Percentiles rank a stretch among this genome's conserved stretches.
phyloP scores from a whole-genome alignment of 1,284 basidiomycete species.

The Sanguinoderma infundibulare region DNA sequence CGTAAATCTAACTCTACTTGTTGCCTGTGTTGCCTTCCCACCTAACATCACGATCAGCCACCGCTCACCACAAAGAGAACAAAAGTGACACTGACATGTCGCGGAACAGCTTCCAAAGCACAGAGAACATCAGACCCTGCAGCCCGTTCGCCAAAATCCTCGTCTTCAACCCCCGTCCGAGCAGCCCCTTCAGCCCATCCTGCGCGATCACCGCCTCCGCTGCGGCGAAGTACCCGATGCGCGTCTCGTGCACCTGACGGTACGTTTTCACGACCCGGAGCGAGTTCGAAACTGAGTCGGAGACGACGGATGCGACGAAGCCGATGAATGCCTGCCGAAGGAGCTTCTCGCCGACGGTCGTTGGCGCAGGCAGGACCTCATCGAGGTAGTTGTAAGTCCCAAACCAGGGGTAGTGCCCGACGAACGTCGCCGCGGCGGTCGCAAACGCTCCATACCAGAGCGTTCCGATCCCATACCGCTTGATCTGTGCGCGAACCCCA shows the following conservation, averaged over 20 bases:
- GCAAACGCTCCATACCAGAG: slow-evolving; percentile 90
- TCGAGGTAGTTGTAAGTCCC: slow-evolving; percentile 85
- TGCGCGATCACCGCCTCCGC: slow-evolving; percentile 66
- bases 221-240: slow-evolving; percentile 75
- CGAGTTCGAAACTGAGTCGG: slow-evolving; percentile 85
- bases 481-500: slow-evolving; percentile 55
- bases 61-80: not conserved
- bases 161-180: slow-evolving; percentile 85
- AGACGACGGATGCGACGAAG: slow-evolving; percentile 80
- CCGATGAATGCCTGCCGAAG: slow-evolving; percentile 85
- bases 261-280: slow-evolving; percentile 93
- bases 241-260: slow-evolving; percentile 82
- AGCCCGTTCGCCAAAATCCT: slow-evolving; percentile 84
- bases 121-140: slow-evolving; percentile 84
- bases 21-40: slow-evolving; percentile 42
- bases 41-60: not conserved
- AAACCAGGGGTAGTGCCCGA: slow-evolving; percentile 89
- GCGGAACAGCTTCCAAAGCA: slow-evolving; percentile 86
- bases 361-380: slow-evolving; percentile 59
- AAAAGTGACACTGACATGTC: slow-evolving; percentile 65
- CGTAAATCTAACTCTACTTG: not conserved
- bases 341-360: slow-evolving; percentile 62
- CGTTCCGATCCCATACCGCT: slow-evolving; percentile 73
- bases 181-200: slow-evolving; percentile 70
- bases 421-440: slow-evolving; percentile 89